These are phyloP conservation scores for Elymus sibiricus DNA, from an alignment of 176 grass and related monocot genomes.

Conservation along the genomic window DNA sequence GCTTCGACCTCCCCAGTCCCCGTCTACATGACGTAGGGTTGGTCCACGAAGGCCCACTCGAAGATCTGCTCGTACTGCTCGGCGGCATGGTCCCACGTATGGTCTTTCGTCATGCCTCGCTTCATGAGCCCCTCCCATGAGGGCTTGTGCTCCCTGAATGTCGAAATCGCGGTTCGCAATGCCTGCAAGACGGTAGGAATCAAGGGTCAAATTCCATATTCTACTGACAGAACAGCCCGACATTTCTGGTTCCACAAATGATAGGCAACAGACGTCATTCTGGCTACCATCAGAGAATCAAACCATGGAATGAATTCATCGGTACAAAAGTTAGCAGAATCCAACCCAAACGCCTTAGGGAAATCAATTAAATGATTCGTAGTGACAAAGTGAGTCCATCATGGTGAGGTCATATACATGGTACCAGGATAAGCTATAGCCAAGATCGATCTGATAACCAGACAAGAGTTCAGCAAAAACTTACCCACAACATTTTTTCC, in stretches of 20 bases:
- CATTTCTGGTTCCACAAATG: neutral
- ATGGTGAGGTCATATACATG: neutral
- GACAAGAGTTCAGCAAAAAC: constrained; percentile 4
- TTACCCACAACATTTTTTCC: constrained; percentile 80
- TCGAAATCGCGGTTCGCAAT: constrained; percentile 50
- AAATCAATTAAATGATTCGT: neutral
- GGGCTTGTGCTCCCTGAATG: constrained; percentile 68
- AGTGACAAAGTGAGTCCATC: neutral
- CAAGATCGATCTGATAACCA: neutral
- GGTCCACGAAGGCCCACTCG: constrained; percentile 77
- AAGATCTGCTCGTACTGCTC: constrained; percentile 88
- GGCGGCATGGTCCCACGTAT: constrained; percentile 78
- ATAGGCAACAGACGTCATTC: neutral
- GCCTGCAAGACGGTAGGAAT: constrained; percentile 42
- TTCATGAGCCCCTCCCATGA: constrained; percentile 97
- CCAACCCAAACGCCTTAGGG: neutral
- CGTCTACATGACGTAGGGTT: constrained; percentile 61
- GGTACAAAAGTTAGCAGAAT: neutral
- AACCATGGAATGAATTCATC: neutral
- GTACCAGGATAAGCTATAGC: neutral
- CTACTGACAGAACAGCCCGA: neutral
- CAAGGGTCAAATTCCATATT: neutral
- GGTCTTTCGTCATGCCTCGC: constrained; percentile 78
- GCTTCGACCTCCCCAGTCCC: neutral
- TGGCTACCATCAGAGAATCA: neutral